These are phyloP conservation scores for Karstenula rhodostoma DNA, from an alignment of 2,329 filamentous ascomycete genomes.

Conservation along the genomic window DNA sequence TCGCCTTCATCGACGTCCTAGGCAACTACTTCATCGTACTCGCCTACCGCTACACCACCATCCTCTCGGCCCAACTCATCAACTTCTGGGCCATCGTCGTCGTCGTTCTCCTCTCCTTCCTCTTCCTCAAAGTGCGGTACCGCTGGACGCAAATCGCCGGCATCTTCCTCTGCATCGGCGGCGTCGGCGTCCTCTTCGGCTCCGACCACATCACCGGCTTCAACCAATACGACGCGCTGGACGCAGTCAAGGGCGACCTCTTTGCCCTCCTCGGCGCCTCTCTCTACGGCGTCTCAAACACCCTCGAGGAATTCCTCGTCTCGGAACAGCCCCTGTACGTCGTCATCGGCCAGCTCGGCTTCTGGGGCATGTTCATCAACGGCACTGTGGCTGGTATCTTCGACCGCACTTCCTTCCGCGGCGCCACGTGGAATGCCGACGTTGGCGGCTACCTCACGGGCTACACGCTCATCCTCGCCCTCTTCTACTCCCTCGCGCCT, in stretches of 20 bases:
- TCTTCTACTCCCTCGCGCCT: conserved; percentile 90
- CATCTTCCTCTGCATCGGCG: conserved; percentile 89
- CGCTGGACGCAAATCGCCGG: conserved; percentile 83
- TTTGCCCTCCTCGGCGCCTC: conserved; percentile 90
- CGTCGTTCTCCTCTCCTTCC: conserved; percentile 84
- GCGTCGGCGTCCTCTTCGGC: conserved; percentile 85
- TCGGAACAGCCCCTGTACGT: conserved; percentile 88
- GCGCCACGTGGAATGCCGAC: conserved; percentile 54
- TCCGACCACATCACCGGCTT: conserved; percentile 84
- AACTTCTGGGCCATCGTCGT: conserved; percentile 99
- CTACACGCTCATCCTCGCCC: conserved; percentile 80
- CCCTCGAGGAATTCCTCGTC: conserved; percentile 94
- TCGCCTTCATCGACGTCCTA: conserved; percentile 92
- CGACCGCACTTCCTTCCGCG: conserved; percentile 75
- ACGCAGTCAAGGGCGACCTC: conserved; percentile 88
- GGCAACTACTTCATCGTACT: conserved; percentile 98
- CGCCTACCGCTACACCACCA: conserved; percentile 87
- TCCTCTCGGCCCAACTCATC: conserved; percentile 91
- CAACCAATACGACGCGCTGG: conserved; percentile 72
- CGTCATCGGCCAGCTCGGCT: conserved; percentile 87
- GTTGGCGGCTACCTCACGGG: conserved; percentile 86
- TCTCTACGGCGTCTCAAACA: conserved; percentile 90
- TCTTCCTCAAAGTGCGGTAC: conserved; percentile 87
- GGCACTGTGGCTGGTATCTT: conserved; percentile 91
- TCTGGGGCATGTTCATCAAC: conserved; percentile 91